Percentiles rank a stretch among this genome's conserved stretches.
phyloP scores from a whole-genome alignment of 2,329 filamentous ascomycete genomes.

The Nigrograna mackinnonii region DNA sequence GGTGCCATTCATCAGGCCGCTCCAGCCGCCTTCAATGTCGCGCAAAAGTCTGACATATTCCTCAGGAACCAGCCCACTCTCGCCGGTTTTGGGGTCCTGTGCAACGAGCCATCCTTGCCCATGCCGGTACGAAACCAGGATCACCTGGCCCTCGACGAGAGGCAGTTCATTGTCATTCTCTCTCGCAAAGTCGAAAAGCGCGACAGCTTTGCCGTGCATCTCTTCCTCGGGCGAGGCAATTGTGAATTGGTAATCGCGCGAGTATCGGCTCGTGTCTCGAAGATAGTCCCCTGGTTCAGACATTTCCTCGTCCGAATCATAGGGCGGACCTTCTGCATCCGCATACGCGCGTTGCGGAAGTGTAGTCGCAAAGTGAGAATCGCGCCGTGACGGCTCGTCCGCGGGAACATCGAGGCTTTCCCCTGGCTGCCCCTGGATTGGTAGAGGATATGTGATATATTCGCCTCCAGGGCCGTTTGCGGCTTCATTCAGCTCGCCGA shows the following conservation, averaged over 20 bases:
- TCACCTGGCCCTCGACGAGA: conserved; percentile 90
- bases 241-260: conserved; percentile 90
- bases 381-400: conserved; percentile 42
- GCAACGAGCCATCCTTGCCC: conserved; percentile 98
- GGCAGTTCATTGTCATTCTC: conserved; percentile 97
- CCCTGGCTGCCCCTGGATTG: conserved; percentile 43
- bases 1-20: conserved; percentile 42
- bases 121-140: conserved; percentile 93
- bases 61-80: conserved; percentile 93
- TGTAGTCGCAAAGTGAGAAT: conserved; percentile 59
- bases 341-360: conserved; percentile 47
- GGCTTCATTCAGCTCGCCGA: conserved; percentile 67
- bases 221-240: conserved; percentile 95
- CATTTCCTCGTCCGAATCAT: conserved; percentile 55
- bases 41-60: conserved; percentile 91
- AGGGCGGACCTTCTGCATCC: conserved; percentile 37
- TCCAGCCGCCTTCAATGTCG: conserved; percentile 88
- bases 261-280: conserved; percentile 76
- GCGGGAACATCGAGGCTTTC: conserved; percentile 25
- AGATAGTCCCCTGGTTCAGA: conserved; percentile 51
- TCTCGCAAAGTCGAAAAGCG: conserved; percentile 90
- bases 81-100: conserved; percentile 89
- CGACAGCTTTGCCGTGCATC: conserved; percentile 95
- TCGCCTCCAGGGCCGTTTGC: conserved; percentile 78
- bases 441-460: conserved; percentile 77